Conservation (phyloP, 352 stramenopile genomes). For the Pythium rishiriense region DNA sequence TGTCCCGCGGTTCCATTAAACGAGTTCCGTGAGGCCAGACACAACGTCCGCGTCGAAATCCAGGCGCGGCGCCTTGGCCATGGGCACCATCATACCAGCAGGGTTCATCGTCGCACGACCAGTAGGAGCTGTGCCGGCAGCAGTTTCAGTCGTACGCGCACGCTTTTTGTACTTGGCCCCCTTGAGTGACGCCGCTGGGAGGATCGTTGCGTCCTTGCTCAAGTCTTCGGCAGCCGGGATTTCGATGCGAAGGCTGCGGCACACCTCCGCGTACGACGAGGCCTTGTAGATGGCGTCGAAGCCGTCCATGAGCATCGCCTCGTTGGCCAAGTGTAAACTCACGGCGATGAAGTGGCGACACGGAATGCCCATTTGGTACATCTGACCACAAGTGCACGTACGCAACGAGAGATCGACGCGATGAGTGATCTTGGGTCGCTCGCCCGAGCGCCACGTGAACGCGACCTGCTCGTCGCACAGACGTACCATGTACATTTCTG, state of each 20-base stretch:
- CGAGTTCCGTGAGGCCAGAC: conserved; percentile 53
- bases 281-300: conserved; percentile 80
- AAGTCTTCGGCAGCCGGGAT: conserved; percentile 72
- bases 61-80: conserved; percentile 50
- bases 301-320: conserved; percentile 52
- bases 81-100: conserved; percentile 19
- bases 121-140: background rate
- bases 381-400: conserved; percentile 67
- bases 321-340: conserved; percentile 57
- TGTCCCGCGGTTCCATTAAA: conserved; percentile 30
- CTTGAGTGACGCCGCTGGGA: conserved; percentile 48
- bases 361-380: conserved; percentile 75
- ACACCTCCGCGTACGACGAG: conserved; percentile 50
- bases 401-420: conserved; percentile 58
- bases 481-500: conserved; percentile 55
- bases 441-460: conserved; percentile 67
- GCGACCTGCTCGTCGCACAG: conserved; percentile 71
- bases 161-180: conserved; percentile 68
- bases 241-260: conserved; percentile 71
- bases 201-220: conserved; percentile 65
- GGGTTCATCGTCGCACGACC: conserved; percentile 2
- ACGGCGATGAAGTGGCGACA: conserved; percentile 79
- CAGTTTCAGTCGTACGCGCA: conserved; percentile 27
- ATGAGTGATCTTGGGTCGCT: conserved; percentile 68
- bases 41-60: conserved; percentile 69